These are phyloP conservation scores for Fraxinus albicans DNA, from an alignment of 305 asterid species.

Conservation along the genomic window DNA sequence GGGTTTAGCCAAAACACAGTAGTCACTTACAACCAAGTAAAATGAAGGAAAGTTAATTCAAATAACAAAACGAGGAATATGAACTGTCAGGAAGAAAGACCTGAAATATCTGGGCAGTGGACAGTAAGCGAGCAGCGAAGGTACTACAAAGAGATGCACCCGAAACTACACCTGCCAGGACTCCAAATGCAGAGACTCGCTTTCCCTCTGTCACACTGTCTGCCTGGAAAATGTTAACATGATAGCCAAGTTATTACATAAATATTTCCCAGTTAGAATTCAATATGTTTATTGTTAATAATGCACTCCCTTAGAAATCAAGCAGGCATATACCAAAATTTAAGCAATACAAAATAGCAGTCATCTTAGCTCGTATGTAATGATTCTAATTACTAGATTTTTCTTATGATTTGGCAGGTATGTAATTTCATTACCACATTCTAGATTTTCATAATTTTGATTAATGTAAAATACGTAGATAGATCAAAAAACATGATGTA, in stretches of 20 bases:
- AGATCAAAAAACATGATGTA: not conserved
- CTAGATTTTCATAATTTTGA: not conserved
- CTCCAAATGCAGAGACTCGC: conserved; percentile 56
- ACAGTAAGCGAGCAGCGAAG: conserved; percentile 49
- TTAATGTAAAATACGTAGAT: not conserved
- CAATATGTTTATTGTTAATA: not conserved
- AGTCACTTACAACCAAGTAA: not conserved
- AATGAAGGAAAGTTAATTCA: not conserved
- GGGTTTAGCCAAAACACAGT: conserved; percentile 6
- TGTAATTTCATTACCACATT: not conserved
- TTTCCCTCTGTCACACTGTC: conserved; percentile 44
- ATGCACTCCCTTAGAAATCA: not conserved
- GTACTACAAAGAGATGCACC: conserved; percentile 55
- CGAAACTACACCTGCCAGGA: conserved; percentile 45
- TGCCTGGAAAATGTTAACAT: conserved; percentile 36
- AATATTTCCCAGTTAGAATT: not conserved
- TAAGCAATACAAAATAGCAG: not conserved
- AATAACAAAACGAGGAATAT: not conserved
- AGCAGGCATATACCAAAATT: not conserved
- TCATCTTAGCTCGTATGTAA: not conserved
- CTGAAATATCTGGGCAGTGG: conserved; percentile 57
- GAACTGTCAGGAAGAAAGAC: conserved; percentile 18
- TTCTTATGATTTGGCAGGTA: not conserved
- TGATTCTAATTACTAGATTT: not conserved
- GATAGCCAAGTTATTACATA: not conserved